phyloP scores from a whole-genome alignment of 306 rosid genomes.

The Vachellia pachyceras region DNA sequence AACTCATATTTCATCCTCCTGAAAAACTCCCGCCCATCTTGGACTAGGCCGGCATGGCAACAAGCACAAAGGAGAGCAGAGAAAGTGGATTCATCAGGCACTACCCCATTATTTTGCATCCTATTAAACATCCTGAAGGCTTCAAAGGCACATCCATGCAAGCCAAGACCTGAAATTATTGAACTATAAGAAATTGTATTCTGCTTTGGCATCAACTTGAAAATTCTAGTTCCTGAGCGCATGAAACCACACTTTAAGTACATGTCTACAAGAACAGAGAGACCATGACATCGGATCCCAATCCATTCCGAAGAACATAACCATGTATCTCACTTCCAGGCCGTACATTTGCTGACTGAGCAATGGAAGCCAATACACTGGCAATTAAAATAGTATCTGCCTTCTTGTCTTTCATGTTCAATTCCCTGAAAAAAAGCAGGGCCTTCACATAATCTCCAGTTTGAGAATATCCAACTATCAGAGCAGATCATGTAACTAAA shows the following conservation, averaged over 20 bases:
- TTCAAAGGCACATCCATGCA: constrained; percentile 75
- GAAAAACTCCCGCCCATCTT: constrained; percentile 70
- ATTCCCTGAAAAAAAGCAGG: constrained; percentile 59
- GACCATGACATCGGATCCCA: constrained; percentile 72
- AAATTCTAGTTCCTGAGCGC: constrained; percentile 60
- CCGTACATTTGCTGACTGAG: constrained; percentile 59
- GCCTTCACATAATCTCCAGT: constrained; percentile 64
- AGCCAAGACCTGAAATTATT: constrained; percentile 72
- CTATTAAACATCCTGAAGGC: constrained; percentile 65
- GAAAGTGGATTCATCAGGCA: constrained; percentile 85
- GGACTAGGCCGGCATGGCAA: constrained; percentile 79
- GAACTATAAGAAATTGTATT: constrained; percentile 77
- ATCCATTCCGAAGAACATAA: constrained; percentile 71
- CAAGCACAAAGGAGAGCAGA: constrained; percentile 87
- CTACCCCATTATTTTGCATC: constrained; percentile 53
- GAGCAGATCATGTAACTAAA: constrained; percentile 87
- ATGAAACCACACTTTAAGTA: constrained; percentile 81
- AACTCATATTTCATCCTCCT: constrained; percentile 69
- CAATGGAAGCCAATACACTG: constrained; percentile 71
- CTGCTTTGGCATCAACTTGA: constrained; percentile 58
- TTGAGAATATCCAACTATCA: constrained; percentile 76
- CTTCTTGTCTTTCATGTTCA: constrained; percentile 59
- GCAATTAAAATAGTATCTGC: constrained; percentile 75
- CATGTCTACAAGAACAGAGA: constrained; percentile 83
- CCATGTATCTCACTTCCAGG: constrained; percentile 76